phyloP scores from a whole-genome alignment of 148 eudicot species.

The Pouteria glomerata region DNA sequence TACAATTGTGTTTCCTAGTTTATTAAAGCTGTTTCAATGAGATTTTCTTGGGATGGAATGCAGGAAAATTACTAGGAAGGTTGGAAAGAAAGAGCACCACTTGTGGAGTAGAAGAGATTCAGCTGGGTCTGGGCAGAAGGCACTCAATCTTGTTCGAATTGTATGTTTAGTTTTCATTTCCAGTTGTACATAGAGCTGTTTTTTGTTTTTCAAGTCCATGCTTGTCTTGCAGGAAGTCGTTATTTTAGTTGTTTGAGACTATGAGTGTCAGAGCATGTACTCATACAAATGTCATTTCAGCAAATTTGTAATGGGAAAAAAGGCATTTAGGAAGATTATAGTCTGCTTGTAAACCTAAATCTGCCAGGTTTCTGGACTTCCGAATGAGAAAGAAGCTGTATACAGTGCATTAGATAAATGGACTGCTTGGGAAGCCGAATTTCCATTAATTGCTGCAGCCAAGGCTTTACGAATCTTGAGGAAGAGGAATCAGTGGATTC shows the following conservation, averaged over 20 bases:
- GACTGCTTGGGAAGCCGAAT: constrained; percentile 89
- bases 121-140: constrained; percentile 81
- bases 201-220: neutral
- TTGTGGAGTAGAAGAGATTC: constrained; percentile 81
- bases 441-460: constrained; percentile 85
- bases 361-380: constrained; percentile 63
- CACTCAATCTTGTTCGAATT: constrained; percentile 69
- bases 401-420: constrained; percentile 81
- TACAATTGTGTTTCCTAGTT: neutral
- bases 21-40: neutral
- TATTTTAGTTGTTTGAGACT: neutral
- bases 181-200: neutral
- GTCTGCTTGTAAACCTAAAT: neutral
- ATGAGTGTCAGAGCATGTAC: too few species aligned
- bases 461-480: constrained; percentile 76
- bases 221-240: neutral
- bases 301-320: neutral
- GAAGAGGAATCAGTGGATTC: constrained; percentile 64
- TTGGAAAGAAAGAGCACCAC: constrained; percentile 82
- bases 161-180: constrained; percentile 32
- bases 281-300: neutral
- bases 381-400: constrained; percentile 82
- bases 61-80: constrained; percentile 40
- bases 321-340: constrained; percentile 2
- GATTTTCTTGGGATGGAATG: constrained; percentile 13